Percentiles rank a stretch among this genome's conserved stretches.
Evolutionary conservation across 805 yeast genomes (phyloP).

Genomic region (Barnettozyma wickerhamii): DNA sequence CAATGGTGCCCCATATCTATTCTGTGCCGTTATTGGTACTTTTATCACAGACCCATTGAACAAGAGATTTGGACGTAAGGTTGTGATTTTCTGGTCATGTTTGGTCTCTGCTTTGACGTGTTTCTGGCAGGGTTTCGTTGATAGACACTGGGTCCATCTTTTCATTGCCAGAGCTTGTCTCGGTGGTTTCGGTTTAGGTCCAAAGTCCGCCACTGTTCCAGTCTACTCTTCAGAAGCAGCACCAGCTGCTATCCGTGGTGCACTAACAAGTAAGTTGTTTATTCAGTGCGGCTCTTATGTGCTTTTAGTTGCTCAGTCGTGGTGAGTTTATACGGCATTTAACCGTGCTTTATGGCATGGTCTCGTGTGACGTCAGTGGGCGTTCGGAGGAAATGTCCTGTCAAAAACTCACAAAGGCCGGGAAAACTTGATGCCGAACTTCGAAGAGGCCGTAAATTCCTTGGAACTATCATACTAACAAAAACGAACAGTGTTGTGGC

Average conservation of each 20-base stretch:
- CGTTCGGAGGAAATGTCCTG: too few species aligned
- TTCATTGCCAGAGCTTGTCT: slow-evolving; percentile 61
- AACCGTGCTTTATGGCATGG: too few species aligned
- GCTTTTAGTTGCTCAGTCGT: too few species aligned
- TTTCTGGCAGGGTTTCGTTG: slow-evolving; percentile 62
- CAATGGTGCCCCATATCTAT: slow-evolving; percentile 67
- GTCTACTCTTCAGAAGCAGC: slow-evolving; percentile 66
- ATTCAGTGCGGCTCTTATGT: too few species aligned
- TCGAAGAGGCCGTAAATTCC: too few species aligned
- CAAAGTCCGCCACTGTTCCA: slow-evolving; percentile 73
- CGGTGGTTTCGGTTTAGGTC: slow-evolving; percentile 64
- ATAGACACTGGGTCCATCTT: slow-evolving; percentile 59
- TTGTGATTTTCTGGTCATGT: slow-evolving; percentile 64
- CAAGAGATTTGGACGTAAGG: slow-evolving; percentile 54
- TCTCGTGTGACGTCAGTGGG: too few species aligned
- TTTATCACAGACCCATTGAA: slow-evolving; percentile 63
- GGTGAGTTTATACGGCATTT: too few species aligned
- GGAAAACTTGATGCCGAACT: too few species aligned
- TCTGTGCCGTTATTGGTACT: slow-evolving; percentile 56
- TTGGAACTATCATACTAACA: too few species aligned
- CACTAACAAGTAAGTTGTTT: slow-evolving; percentile 37
- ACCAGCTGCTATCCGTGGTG: slow-evolving; percentile 60
- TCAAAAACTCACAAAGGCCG: too few species aligned
- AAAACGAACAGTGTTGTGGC: slow-evolving; percentile 71
- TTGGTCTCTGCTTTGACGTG: slow-evolving; percentile 55